These are phyloP conservation scores for Trichoderma cornu-damae DNA, from an alignment of 2,329 filamentous ascomycete species.

Conservation along the genomic window DNA sequence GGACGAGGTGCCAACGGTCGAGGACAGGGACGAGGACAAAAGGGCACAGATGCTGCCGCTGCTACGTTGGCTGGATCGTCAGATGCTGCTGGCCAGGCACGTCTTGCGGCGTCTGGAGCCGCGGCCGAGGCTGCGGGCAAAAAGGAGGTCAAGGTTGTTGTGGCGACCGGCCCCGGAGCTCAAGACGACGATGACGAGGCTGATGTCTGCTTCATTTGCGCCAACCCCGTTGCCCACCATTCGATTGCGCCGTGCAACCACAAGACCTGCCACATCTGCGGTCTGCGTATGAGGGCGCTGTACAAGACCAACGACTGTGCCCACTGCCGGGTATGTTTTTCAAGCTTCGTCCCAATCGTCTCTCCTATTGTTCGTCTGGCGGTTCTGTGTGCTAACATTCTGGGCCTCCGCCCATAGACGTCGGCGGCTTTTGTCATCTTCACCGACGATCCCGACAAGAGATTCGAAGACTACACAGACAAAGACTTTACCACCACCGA, in stretches of 20 bases:
- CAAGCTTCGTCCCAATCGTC: neutral
- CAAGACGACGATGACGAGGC: conserved; percentile 54
- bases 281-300: conserved; percentile 80
- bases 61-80: conserved; percentile 3
- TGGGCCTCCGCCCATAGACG: conserved; percentile 41
- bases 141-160: conserved; percentile 28
- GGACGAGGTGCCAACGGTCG: conserved; percentile 28
- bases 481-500: conserved; percentile 73
- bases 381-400: neutral
- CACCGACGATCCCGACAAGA: conserved; percentile 76
- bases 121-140: neutral
- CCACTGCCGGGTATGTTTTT: conserved; percentile 73
- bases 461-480: conserved; percentile 75
- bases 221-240: conserved; percentile 80
- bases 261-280: conserved; percentile 93
- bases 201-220: conserved; percentile 96
- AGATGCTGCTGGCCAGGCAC: conserved; percentile 27
- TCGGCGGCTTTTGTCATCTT: conserved; percentile 82
- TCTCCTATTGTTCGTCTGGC: conserved; percentile 22
- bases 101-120: conserved; percentile 24
- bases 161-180: conserved; percentile 26
- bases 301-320: conserved; percentile 96
- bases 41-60: conserved; percentile 27
- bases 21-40: conserved; percentile 31
- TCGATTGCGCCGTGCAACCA: conserved; percentile 94